phyloP scores from a whole-genome alignment of 2,329 filamentous ascomycete species.

The Aspergillus sp. region DNA sequence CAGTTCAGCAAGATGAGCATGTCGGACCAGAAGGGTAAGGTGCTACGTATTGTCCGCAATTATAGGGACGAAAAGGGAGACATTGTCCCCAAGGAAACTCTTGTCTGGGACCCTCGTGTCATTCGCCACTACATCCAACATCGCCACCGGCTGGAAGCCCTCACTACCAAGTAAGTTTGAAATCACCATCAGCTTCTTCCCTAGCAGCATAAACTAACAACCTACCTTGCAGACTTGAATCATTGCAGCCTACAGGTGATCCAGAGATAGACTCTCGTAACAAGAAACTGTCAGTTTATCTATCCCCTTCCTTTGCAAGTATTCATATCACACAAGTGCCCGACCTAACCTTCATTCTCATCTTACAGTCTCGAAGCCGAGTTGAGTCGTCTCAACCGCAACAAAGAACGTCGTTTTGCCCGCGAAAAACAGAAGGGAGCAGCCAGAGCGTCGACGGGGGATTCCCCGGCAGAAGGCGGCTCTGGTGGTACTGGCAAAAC shows the following conservation, averaged over 20 bases:
- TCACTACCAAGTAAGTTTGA: conserved; percentile 64
- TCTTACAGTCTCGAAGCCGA: conserved; percentile 62
- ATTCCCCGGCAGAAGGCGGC: conserved; percentile 37
- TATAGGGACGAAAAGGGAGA: conserved; percentile 61
- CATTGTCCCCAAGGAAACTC: conserved; percentile 53
- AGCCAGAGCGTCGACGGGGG: conserved; percentile 41
- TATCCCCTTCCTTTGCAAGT: neutral
- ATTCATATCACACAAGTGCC: neutral
- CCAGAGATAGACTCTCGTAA: conserved; percentile 61
- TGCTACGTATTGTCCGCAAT: conserved; percentile 69
- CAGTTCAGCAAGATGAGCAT: conserved; percentile 70
- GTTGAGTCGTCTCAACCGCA: conserved; percentile 78
- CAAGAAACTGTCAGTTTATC: conserved; percentile 48
- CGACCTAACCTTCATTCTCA: conserved; percentile 19
- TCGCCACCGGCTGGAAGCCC: conserved; percentile 65
- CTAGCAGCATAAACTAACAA: neutral
- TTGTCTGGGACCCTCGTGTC: conserved; percentile 75
- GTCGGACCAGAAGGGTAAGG: conserved; percentile 63
- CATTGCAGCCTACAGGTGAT: conserved; percentile 62
- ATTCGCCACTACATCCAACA: conserved; percentile 84
- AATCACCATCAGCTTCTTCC: neutral
- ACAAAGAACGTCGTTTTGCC: conserved; percentile 82
- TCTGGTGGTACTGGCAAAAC: conserved; percentile 57
- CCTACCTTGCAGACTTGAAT: conserved; percentile 46
- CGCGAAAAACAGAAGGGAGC: conserved; percentile 83